Evolutionary conservation across 208 protist genomes (phyloP), one percentile per base, ranked within the genome.

Genomic region (Zelonia costaricensis): DNA sequence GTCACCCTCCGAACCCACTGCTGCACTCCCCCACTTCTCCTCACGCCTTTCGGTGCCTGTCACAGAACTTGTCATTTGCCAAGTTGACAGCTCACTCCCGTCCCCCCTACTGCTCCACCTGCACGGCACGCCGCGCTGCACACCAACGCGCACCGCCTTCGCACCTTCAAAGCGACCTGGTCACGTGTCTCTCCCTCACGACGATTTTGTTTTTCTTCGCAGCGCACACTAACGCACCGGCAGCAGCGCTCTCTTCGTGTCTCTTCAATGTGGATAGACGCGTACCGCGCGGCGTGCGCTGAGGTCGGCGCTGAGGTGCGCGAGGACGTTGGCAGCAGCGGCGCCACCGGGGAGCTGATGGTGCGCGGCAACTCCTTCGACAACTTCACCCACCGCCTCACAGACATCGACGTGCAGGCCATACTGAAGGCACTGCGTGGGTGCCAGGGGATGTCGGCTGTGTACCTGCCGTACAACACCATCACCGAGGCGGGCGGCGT

Each of bases 381-480:
- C 20, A 62, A 75, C 56, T 94, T 94, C 59, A 62, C 53, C 22
- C 40, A 70, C 18, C 84, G 82, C 22, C n/a, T 94, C 13, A 62
- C 38, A 0, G 88, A 94, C 49, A 66, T 59, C 15, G 88, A 94
- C 8, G 51, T 90, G n/a, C 47, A 61, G 28, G 81, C 75, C 1
- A 47, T 94, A 10, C 10, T 73, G 13, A 76, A 66, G n/a, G 71
- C 73, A 20, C 56, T 59, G 36, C 43, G 54, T 0, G 43, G 48
- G 30, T 62, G 63, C 52, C 43, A 58, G 3, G 35, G 59, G 3
- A 22, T 94, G 16, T 46, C 65, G 5, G 71, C 74, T 18, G 22
- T 94, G 12, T 54, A 76, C 44, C 25, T 94, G 7, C 75, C 80
- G 7, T 90, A 91, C 81, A 92, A 94, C 66, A 66, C 47, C 49